These are phyloP conservation scores for Aspergillus floridensis DNA, from an alignment of 2,329 filamentous ascomycete genomes.

Conservation along the genomic window DNA sequence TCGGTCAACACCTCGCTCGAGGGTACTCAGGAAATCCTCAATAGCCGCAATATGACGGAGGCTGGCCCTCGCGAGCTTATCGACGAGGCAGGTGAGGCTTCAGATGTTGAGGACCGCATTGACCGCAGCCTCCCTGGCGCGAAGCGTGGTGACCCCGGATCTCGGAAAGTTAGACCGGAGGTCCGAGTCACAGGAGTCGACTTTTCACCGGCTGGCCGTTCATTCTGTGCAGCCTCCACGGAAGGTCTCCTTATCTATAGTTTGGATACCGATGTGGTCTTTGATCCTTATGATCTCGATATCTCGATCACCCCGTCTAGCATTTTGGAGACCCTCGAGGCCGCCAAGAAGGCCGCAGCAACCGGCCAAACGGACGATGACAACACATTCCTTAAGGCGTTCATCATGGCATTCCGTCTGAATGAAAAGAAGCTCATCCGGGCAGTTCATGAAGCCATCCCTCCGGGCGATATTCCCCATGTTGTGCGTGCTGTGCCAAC, in stretches of 20 bases:
- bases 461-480: constrained; percentile 69
- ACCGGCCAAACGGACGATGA: constrained; percentile 60
- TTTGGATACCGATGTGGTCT: constrained; percentile 76
- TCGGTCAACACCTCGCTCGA: constrained; percentile 93
- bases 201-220: constrained; percentile 83
- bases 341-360: constrained; percentile 33
- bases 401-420: constrained; percentile 96
- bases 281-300: constrained; percentile 95
- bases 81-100: constrained; percentile 82
- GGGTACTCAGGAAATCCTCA: constrained; percentile 94
- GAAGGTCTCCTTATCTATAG: constrained; percentile 94
- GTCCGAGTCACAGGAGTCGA: constrained; percentile 80
- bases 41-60: constrained; percentile 87
- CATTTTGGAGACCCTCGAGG: constrained; percentile 69
- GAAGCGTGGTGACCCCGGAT: constrained; percentile 80
- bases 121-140: constrained; percentile 80
- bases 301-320: constrained; percentile 88
- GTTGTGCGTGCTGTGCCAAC: constrained; percentile 76
- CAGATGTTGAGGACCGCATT: constrained; percentile 79
- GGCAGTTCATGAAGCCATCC: constrained; percentile 80
- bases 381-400: constrained; percentile 78
- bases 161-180: constrained; percentile 72
- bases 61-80: constrained; percentile 81
- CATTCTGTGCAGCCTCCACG: constrained; percentile 92
- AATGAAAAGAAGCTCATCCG: constrained; percentile 81